Evolutionary conservation across 345 rosid genomes (phyloP).

Genomic region (Bruguiera sexangula): DNA sequence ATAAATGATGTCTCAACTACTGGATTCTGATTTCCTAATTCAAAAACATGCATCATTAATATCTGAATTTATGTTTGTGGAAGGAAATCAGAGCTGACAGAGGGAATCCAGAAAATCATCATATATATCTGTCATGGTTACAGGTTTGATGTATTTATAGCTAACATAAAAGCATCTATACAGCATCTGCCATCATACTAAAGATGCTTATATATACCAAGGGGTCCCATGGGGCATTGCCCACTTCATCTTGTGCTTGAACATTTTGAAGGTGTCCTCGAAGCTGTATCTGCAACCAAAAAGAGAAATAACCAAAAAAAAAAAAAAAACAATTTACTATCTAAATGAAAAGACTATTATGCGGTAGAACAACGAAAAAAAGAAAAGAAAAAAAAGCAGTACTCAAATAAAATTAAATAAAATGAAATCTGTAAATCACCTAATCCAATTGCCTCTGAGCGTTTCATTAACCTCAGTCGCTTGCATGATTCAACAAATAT

Average conservation of each 20-base stretch:
- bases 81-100: no score
- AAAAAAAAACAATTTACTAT: not conserved
- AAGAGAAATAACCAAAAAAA: not conserved
- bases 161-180: no score
- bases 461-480: slow-evolving; percentile 60
- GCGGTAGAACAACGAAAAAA: no score
- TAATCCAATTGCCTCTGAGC: slow-evolving; percentile 49
- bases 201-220: not conserved
- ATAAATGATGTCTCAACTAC: no score
- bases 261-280: slow-evolving; percentile 33
- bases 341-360: no score
- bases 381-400: no score
- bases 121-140: no score
- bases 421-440: slow-evolving; percentile 15
- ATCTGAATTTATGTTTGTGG: no score
- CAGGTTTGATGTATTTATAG: no score
- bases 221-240: not conserved
- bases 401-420: not conserved
- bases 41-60: no score
- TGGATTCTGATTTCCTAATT: no score
- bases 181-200: not conserved
- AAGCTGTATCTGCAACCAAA: slow-evolving; percentile 21
- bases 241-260: slow-evolving; percentile 29
- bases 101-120: no score
- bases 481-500: slow-evolving; percentile 67